Evolutionary conservation across 2,329 filamentous ascomycete species (phyloP).

Genomic region (Penicillium sclerotiorum): DNA sequence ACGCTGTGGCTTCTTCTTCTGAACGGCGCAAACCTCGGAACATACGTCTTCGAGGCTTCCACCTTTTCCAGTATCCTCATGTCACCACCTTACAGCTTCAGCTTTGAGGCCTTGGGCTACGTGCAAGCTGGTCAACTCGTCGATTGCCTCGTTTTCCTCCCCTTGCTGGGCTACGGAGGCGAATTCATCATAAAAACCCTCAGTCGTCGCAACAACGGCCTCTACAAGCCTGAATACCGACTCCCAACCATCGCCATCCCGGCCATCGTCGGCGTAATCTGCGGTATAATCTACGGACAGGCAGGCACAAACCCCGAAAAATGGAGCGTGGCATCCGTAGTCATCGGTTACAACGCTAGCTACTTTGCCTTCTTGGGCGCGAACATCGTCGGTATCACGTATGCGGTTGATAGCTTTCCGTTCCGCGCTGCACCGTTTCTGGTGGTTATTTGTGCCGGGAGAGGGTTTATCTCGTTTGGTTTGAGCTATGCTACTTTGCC

Average conservation of each 20-base stretch:
- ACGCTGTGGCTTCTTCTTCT: conserved; percentile 14
- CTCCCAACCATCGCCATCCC: conserved; percentile 13
- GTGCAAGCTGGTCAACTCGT: conserved; percentile 17
- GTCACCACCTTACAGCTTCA: conserved; percentile 10
- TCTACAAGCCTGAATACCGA: conserved; percentile 15
- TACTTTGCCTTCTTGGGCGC: conserved; percentile 17
- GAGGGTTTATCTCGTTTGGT: conserved; percentile 17
- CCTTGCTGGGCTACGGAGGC: conserved; percentile 15
- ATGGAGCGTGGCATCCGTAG: conserved; percentile 7
- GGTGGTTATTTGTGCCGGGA: conserved; percentile 15
- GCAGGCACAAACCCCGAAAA: conserved; percentile 5
- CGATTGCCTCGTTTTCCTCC: conserved; percentile 13
- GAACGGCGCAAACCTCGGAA: conserved; percentile 15
- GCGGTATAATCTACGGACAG: conserved; percentile 12
- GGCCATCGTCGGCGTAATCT: conserved; percentile 9
- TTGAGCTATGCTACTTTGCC: conserved; percentile 10
- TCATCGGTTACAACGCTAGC: conserved; percentile 13
- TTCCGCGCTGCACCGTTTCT: conserved; percentile 12
- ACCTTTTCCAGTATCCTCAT: conserved; percentile 11
- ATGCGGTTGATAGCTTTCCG: conserved; percentile 16
- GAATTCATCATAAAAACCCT: conserved; percentile 8
- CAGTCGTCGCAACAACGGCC: conserved; percentile 5
- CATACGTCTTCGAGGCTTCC: conserved; percentile 13
- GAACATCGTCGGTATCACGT: conserved; percentile 16
- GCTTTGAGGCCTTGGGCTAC: conserved; percentile 10